Percentiles rank a stretch among this genome's conserved stretches.
Conservation (phyloP, 306 rosid species). For the Cucurbita ficifolia region DNA sequence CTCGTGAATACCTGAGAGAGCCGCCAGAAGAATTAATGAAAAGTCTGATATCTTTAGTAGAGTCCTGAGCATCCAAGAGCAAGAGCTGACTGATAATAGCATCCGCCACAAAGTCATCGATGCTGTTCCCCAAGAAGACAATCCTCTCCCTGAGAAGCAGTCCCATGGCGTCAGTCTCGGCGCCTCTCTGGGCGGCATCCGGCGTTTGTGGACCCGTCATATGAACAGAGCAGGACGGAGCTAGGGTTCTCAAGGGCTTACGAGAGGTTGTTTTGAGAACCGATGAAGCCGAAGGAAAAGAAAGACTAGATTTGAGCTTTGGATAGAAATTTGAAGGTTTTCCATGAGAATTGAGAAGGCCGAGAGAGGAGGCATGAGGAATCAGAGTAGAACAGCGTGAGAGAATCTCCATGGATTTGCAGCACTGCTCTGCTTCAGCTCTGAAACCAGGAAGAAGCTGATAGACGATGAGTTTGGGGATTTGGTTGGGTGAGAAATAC, state of each 20-base stretch:
- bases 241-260: constrained; percentile 13
- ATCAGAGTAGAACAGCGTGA: constrained; percentile 10
- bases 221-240: constrained; percentile 16
- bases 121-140: constrained; percentile 63
- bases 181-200: constrained; percentile 42
- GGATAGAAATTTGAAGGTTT: constrained; percentile 12
- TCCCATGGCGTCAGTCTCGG: constrained; percentile 74
- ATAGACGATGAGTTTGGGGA: not conserved
- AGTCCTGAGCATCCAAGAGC: constrained; percentile 74
- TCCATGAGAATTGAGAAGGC: not conserved
- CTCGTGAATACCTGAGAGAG: constrained; percentile 54
- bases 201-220: constrained; percentile 46
- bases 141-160: constrained; percentile 79
- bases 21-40: constrained; percentile 83
- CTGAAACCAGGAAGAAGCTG: not conserved
- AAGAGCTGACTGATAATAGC: constrained; percentile 70
- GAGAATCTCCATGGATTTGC: constrained; percentile 12
- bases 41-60: constrained; percentile 70
- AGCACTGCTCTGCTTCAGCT: not conserved
- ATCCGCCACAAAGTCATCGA: constrained; percentile 89
- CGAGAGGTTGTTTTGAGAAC: constrained; percentile 8
- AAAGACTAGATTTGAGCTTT: constrained; percentile 16
- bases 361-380: constrained; percentile 3
- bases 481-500: not conserved
- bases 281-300: constrained; percentile 2